phyloP scores from a whole-genome alignment of 2,329 filamentous ascomycete genomes.

The Botrytis medusae region DNA sequence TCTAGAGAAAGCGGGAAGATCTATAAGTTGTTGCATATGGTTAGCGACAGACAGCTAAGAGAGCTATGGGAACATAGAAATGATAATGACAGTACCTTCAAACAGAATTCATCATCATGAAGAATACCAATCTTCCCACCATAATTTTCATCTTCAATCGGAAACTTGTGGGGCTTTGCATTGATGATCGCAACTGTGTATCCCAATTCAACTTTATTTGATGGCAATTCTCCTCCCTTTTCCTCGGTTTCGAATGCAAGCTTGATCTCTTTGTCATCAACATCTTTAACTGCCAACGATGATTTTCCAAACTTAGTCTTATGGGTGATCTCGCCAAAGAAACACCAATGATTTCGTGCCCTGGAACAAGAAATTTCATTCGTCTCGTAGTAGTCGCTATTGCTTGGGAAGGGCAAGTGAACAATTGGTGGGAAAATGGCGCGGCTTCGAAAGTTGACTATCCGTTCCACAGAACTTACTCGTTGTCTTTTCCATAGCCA shows the following conservation, averaged over 20 bases:
- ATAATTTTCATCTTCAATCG: neutral
- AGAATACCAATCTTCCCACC: constrained; percentile 23
- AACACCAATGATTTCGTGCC: constrained; percentile 30
- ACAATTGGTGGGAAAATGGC: constrained; percentile 33
- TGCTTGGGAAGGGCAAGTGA: constrained; percentile 26
- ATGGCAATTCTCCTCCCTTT: constrained; percentile 34
- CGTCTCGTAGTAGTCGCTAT: constrained; percentile 27
- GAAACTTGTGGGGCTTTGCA: constrained; percentile 25
- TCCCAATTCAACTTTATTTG: constrained; percentile 25
- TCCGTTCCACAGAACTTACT: constrained; percentile 21
- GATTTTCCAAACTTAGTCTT: constrained; percentile 29
- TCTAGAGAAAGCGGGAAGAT: constrained; percentile 30
- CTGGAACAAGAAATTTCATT: constrained; percentile 19
- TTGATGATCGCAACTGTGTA: constrained; percentile 32
- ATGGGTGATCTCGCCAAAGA: constrained; percentile 31
- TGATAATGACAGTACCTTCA: constrained; percentile 27
- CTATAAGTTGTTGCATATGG: constrained; percentile 11
- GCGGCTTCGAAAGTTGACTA: constrained; percentile 24
- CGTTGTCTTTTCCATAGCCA: constrained; percentile 33
- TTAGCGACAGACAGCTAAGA: neutral
- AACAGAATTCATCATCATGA: constrained; percentile 26
- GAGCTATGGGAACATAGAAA: neutral
- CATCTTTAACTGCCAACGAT: constrained; percentile 35
- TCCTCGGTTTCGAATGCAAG: constrained; percentile 37
- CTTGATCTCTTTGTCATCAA: constrained; percentile 32